Evolutionary conservation across 2,329 filamentous ascomycete species (phyloP).

Genomic region (Fusarium sublunatum): DNA sequence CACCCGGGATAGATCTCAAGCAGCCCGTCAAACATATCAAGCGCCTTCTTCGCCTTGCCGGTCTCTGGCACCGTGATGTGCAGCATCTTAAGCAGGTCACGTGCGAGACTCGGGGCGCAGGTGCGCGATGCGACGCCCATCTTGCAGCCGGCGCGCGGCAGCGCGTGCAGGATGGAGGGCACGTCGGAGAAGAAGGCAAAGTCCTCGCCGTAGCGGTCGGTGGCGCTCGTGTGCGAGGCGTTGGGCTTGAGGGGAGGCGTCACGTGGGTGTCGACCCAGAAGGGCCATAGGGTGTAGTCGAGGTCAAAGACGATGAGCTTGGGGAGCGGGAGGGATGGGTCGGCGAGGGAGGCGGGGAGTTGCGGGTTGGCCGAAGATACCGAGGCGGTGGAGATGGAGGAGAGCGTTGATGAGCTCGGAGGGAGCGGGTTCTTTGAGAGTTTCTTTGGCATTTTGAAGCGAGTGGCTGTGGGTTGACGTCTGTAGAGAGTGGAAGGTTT

Average conservation of each 20-base stretch:
- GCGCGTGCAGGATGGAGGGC: slow-evolving; percentile 72
- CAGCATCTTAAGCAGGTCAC: slow-evolving; percentile 82
- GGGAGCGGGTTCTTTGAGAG: slow-evolving; percentile 47
- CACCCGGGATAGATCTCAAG: slow-evolving; percentile 78
- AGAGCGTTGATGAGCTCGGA: slow-evolving; percentile 36
- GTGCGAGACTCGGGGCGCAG: slow-evolving; percentile 79
- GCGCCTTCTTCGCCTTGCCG: slow-evolving; percentile 57
- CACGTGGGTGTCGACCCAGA: slow-evolving; percentile 97
- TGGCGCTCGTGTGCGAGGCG: slow-evolving; percentile 55
- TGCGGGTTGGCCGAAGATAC: slow-evolving; percentile 48
- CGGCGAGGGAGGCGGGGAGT: slow-evolving; percentile 59
- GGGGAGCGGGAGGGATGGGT: slow-evolving; percentile 74
- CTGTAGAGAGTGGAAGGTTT: neutral
- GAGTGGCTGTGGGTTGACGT: neutral
- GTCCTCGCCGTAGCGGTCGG: slow-evolving; percentile 70
- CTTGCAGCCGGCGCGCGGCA: slow-evolving; percentile 58
- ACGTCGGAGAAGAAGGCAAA: slow-evolving; percentile 79
- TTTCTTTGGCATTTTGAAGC: slow-evolving; percentile 48
- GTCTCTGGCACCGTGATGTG: slow-evolving; percentile 56
- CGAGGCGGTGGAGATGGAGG: slow-evolving; percentile 46
- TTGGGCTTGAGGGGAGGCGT: slow-evolving; percentile 73
- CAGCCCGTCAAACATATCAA: slow-evolving; percentile 70
- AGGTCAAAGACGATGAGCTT: slow-evolving; percentile 92
- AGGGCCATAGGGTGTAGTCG: slow-evolving; percentile 99
- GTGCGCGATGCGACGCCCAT: slow-evolving; percentile 86